Evolutionary conservation across 345 rosid species (phyloP), one percentile per base, ranked within the genome.

Genomic region (Eucalyptus brandiana): DNA sequence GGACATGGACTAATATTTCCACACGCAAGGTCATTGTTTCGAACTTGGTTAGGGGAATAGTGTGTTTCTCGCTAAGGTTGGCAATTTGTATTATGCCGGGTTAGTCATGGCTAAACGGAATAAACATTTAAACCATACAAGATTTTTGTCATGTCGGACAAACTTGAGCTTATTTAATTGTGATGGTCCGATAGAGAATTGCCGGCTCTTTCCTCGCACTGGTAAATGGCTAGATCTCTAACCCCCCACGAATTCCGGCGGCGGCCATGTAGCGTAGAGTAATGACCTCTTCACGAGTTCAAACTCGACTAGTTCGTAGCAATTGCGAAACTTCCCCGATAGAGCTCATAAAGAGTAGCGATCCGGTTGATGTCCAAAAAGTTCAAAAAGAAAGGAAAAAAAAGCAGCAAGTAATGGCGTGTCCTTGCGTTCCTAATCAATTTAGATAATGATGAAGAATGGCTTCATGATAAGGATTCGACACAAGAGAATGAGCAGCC

Each of bases 341-440:
- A 11, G 83, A 72, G 15, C 45, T 72, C 83, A 21, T 37, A 19
- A 69, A 72, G 83, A 19, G 15, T 1, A 37, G 83, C 45, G 16
- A 19, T 6, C 15, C 12, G 28, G 45, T 10, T 72, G 15, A 37
- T 19, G 28, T 37, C 45, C 37, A 8, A n/a, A 53, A 53, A 53
- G 24, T 53, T 8, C 0, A 1, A 6, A 30, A 13, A 58, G 3
- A 32, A 9, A 0, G 1, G 1, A 0, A 16, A 18, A 5, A 19
- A 10, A 37, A 19, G 26, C 24, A 37, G 44, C 26, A 34, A 18
- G 3, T 1, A 72, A 37, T 40, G 83, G 83, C 45, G 83, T 72
- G 45, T 72, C 28, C 83, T 72, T 10, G 45, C 13, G 28, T 72
- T 76, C 83, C 47, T 76, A 37, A 76, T 37, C 16, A 76, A 76